Conservation (phyloP, 164 flowering plant genomes). For the Umbellularia californica region DNA sequence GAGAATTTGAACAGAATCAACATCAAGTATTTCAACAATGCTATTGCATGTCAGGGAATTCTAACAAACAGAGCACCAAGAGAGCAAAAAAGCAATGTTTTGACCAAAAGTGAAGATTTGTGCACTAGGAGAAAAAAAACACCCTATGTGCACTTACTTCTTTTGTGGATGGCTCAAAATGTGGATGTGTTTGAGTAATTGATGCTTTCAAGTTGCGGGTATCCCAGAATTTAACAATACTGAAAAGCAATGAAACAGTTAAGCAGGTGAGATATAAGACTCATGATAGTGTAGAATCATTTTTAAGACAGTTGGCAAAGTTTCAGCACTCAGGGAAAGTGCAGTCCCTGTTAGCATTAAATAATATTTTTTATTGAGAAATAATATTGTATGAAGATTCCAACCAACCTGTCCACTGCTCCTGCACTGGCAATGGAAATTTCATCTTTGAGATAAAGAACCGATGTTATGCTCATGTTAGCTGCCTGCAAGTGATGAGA, state of each 20-base stretch:
- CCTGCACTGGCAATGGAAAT: slow-evolving; percentile 89
- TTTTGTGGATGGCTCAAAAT: slow-evolving; percentile 24
- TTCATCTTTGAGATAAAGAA: slow-evolving; percentile 86
- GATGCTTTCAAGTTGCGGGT: slow-evolving; percentile 54
- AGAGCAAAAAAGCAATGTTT: background rate
- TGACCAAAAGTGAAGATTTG: background rate
- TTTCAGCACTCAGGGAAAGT: background rate
- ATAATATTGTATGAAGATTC: background rate
- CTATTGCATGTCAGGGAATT: too few species aligned
- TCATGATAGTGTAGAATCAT: background rate
- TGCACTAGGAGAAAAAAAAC: background rate
- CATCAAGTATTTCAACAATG: background rate
- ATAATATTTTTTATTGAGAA: background rate
- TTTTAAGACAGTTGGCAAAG: background rate
- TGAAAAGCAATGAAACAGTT: slow-evolving; percentile 26
- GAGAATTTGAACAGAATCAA: background rate
- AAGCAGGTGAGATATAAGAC: background rate
- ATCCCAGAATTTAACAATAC: slow-evolving; percentile 92
- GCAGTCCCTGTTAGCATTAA: background rate
- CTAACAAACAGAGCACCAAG: background rate
- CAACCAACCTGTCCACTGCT: slow-evolving; percentile 74
- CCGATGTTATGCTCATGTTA: slow-evolving; percentile 90
- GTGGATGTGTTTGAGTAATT: slow-evolving; percentile 48
- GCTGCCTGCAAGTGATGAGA: slow-evolving; percentile 47
- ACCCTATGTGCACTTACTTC: slow-evolving; percentile 35